Conservation (phyloP, 495 filamentous ascomycete genomes). For the Rhizodiscina lignyota region DNA sequence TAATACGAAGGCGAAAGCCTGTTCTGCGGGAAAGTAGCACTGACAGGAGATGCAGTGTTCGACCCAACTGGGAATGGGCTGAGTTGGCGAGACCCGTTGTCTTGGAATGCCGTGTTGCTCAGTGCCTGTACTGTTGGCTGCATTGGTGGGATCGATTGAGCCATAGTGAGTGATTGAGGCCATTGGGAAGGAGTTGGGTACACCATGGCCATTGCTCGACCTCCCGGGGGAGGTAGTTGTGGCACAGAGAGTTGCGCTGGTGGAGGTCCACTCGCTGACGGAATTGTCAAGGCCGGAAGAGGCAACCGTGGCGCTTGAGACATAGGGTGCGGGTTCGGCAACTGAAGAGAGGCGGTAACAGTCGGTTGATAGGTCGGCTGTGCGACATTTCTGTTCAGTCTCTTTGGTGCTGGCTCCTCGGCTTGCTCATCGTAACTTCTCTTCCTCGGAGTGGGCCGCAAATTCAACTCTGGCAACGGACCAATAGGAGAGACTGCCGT, state of each 20-base stretch:
- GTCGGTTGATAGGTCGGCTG: no score
- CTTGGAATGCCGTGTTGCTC: conserved; percentile 23
- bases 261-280: no score
- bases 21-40: conserved; percentile 23
- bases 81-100: conserved; percentile 17
- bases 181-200: conserved; percentile 32
- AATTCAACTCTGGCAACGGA: conserved; percentile 28
- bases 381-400: conserved; percentile 24
- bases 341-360: no score
- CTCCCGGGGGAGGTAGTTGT: conserved; percentile 27
- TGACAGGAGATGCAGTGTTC: conserved; percentile 18
- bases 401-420: conserved; percentile 53
- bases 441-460: conserved; percentile 38
- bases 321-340: no score
- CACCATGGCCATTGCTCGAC: conserved; percentile 44
- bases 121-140: conserved; percentile 33
- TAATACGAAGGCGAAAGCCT: conserved; percentile 48
- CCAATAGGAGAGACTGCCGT: conserved; percentile 36
- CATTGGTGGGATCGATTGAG: conserved; percentile 22
- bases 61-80: conserved; percentile 20
- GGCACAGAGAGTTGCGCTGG: conserved; percentile 7
- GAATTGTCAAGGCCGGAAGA: no score
- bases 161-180: conserved; percentile 27
- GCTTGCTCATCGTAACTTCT: conserved; percentile 49
- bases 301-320: no score